Evolutionary conservation across 1,284 basidiomycete species (phyloP), one percentile per base, ranked within the genome.

Genomic region (Rhodotorula sp.): DNA sequence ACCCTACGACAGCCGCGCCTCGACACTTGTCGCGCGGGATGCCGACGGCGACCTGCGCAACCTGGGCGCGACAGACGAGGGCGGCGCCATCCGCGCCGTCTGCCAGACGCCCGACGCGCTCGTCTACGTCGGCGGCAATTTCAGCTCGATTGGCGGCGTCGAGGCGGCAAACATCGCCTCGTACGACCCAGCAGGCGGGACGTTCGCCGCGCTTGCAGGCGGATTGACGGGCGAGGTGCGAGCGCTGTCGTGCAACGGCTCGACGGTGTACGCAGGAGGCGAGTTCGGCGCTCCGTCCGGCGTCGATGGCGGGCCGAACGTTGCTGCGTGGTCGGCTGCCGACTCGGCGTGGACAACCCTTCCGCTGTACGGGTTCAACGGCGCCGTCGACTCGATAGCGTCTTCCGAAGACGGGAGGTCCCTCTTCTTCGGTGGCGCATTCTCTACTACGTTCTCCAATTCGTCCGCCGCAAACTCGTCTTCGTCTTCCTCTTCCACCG

Each of bases 381-480:
- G 93, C 60, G 85, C 87, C 74, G 92, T 98, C 67, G 82, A 85
- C 44, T 89, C 90, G 60, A 97, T 98, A 78, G 86, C 88, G 50
- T 83, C 89, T 53, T 92, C 91, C 75, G 83, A 87, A 49, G 89
- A 92, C 64, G 85, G 86, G 64, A 84, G 85, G 27, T 91, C 89
- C 74, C 83, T 98, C 63, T 90, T 94, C 79, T 94, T 98, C 78
- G 87, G 90, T 3, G 96, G 96, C 57, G 89, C 89, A 25, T 98
- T 98, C 84, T 64, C 61, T 4, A 80, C 81, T 17, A 54, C 77
- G 21, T 70, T 73, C 68, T 58, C 62, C 23, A 77, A 77, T 69
- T 61, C 64, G 10, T 67, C 70, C 27, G 61, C 65, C 17, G 41
- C 60, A 50, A 70, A 64, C 58, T 16, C 25, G 14, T 52, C n/a